Percentiles rank a stretch among this genome's conserved stretches.
Evolutionary conservation across 345 rosid genomes (phyloP).

Genomic region (Brassica cretica): DNA sequence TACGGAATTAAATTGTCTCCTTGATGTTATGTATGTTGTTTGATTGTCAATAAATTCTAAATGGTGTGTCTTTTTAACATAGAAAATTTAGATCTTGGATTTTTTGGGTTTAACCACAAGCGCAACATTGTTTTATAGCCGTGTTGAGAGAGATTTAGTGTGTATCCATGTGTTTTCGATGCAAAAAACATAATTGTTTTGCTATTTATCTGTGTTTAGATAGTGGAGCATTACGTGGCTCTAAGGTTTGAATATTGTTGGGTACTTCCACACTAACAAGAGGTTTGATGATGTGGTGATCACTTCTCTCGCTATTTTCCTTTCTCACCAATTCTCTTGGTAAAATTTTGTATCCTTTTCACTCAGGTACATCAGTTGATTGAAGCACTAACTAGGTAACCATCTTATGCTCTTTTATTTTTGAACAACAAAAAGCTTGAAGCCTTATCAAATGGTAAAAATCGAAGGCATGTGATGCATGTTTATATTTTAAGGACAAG

Average conservation of each 20-base stretch:
- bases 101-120: neutral
- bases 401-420: too few relatives aligned
- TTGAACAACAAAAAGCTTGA: conserved; percentile 49
- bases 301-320: conserved; percentile 78
- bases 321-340: conserved; percentile 54
- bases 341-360: conserved; percentile 27
- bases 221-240: too few relatives aligned
- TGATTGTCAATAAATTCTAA: neutral
- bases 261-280: conserved; percentile 93
- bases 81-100: conserved; percentile 7
- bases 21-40: neutral
- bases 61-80: neutral
- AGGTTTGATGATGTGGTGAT: conserved; percentile 68
- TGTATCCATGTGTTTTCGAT: too few relatives aligned
- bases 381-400: too few relatives aligned
- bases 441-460: conserved; percentile 28
- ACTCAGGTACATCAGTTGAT: neutral
- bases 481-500: neutral
- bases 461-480: neutral
- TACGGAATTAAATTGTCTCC: neutral
- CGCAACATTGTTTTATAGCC: neutral
- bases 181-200: too few relatives aligned
- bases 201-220: too few relatives aligned
- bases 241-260: conserved; percentile 71
- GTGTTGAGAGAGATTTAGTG: neutral